A percentile compares a stretch with the other conserved stretches of the same genome.
Evolutionary conservation across 169 alveolate genomes (phyloP).

Genomic region (Eimeria necatrix): DNA sequence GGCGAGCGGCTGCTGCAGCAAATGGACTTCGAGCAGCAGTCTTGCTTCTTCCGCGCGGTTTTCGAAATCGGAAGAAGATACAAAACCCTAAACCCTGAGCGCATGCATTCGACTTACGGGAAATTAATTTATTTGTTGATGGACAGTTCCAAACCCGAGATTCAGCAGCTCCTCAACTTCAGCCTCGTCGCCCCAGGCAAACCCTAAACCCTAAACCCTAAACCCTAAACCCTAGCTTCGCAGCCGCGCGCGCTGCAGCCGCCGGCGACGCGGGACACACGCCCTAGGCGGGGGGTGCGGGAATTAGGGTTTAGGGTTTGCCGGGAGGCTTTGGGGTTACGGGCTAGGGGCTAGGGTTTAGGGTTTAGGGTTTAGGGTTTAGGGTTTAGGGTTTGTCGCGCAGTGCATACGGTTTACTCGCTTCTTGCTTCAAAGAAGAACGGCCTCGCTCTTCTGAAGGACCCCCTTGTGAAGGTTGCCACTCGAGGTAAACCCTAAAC

Average conservation of each 20-base stretch:
- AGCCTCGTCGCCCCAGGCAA: constrained; percentile 73
- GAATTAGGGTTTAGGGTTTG: no score
- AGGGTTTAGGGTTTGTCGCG: constrained; percentile 14
- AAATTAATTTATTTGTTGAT: constrained; percentile 92
- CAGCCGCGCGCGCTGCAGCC: not conserved
- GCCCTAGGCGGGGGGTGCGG: no score
- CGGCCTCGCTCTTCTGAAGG: constrained; percentile 90
- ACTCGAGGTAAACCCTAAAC: constrained; percentile 87
- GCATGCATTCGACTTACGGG: constrained; percentile 94
- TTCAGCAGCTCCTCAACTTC: constrained; percentile 89
- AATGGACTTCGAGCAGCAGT: constrained; percentile 88
- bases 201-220: constrained; percentile 6
- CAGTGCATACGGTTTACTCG: constrained; percentile 92
- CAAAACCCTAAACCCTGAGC: constrained; percentile 95
- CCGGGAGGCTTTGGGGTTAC: no score
- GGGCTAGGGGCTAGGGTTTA: no score
- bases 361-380: no score
- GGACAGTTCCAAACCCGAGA: constrained; percentile 93
- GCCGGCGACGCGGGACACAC: not conserved
- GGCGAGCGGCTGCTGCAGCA: constrained; percentile 92
- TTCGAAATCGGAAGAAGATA: constrained; percentile 95
- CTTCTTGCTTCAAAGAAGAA: constrained; percentile 88
- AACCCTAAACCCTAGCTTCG: not conserved
- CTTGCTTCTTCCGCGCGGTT: constrained; percentile 89
- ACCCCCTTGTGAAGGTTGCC: constrained; percentile 90